Base-by-base conservation (phyloP, 108 stramenopile species). In the Cyclotella atomus region DNA sequence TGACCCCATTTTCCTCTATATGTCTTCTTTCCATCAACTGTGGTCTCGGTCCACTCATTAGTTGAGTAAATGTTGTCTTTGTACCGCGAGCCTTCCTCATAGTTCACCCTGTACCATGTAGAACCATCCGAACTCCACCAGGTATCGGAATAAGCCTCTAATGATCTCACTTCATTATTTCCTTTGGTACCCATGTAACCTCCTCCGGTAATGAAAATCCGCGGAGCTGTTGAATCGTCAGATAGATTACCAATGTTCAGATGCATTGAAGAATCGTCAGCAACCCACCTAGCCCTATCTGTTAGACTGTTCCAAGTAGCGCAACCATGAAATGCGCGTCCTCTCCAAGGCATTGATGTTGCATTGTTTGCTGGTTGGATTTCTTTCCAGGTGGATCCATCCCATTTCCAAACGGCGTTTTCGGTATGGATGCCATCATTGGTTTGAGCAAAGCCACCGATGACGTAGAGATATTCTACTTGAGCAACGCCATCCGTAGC, bases 1-100 rank as follows among this genome's bases (percentile, higher is more conserved):
- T 87, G 85, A 19, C 90, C 87, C 88, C 88, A 91, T 55, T 87
- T 86, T 25, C 90, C 90, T 24, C 77, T 57, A 52, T 84, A 88
- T 0, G 82, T 29, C 16, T 69, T 71, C 43, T 67, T 82, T 25
- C 66, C 81, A 47, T 73, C 68, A 33, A 80, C 57, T 17, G 25
- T 53, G 12, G 70, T 73, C 30, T 68, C 63, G 15, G 73, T 75
- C 84, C 84, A 87, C 60, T 83, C 88, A 70, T 86, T 85, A 19
- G 84, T 84, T 9, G 85, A 85, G 77, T 84, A 90, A 47, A 88
- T 24, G 35, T 83, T 82, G 15, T 46, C 49, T 16, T 77, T 79
- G n/a, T 67, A 25, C 20, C 23, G 69, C 14, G 68, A 74, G 1
- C 86, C 87, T 63, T 90, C 88, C 33, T 86, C 71, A 41, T 77